phyloP scores from a whole-genome alignment of 768 basidiomycete genomes.

The Termitomyces sp. region DNA sequence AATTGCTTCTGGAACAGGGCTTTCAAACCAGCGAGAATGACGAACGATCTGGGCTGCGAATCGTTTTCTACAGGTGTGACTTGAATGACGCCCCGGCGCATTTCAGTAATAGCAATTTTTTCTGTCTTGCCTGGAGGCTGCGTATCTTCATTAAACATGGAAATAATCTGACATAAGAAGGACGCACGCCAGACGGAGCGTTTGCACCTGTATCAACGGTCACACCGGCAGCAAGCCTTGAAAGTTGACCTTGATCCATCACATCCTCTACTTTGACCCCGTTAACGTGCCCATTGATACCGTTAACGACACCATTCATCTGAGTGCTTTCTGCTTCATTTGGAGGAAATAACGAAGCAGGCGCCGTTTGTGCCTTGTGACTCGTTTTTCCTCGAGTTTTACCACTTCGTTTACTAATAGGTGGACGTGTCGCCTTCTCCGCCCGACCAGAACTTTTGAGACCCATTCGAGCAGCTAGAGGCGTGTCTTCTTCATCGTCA shows the following conservation, averaged over 20 bases:
- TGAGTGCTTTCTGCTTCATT: slow-evolving; percentile 33
- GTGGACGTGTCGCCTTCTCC: slow-evolving; percentile 25
- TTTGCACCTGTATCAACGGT: slow-evolving; percentile 38
- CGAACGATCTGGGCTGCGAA: slow-evolving; percentile 64
- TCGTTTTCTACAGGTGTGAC: slow-evolving; percentile 87
- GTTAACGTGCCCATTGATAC: slow-evolving; percentile 41
- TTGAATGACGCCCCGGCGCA: slow-evolving; percentile 78
- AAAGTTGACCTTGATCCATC: slow-evolving; percentile 75
- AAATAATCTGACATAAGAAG: not conserved
- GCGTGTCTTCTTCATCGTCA: slow-evolving; percentile 55
- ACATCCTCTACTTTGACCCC: slow-evolving; percentile 74
- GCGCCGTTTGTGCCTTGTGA: slow-evolving; percentile 56
- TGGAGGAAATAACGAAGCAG: slow-evolving; percentile 34
- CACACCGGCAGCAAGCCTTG: slow-evolving; percentile 75
- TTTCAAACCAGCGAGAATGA: slow-evolving; percentile 93
- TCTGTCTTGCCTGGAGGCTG: slow-evolving; percentile 60
- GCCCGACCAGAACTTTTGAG: slow-evolving; percentile 23
- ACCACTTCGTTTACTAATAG: slow-evolving; percentile 22
- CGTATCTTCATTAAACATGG: not conserved
- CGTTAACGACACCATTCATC: slow-evolving; percentile 39
- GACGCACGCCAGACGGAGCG: slow-evolving; percentile 42
- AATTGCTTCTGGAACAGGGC: slow-evolving; percentile 96
- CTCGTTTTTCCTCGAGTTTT: slow-evolving; percentile 58
- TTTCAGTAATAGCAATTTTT: slow-evolving; percentile 76
- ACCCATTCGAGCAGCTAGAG: slow-evolving; percentile 47